Evolutionary conservation across 805 yeast species (phyloP).

Genomic region (Wickerhamiella kazuoi): DNA sequence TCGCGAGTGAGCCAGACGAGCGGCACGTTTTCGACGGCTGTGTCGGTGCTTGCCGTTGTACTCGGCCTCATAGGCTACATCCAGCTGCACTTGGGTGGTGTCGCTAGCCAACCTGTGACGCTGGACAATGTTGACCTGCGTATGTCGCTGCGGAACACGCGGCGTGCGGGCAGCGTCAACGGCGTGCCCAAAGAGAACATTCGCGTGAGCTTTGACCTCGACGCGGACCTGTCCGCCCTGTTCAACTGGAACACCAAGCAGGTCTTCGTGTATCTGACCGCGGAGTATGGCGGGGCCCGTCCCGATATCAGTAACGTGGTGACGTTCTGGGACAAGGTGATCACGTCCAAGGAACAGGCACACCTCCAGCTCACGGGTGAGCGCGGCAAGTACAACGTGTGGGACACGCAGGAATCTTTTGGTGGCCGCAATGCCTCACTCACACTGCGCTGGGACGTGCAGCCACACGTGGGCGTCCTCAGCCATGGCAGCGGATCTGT

Average conservation of each 20-base stretch:
- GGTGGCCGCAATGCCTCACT: slow-evolving; percentile 45
- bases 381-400: slow-evolving; percentile 64
- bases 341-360: slow-evolving; percentile 42
- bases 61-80: slow-evolving; percentile 16
- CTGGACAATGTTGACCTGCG: slow-evolving; percentile 9
- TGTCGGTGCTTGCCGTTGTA: slow-evolving; percentile 15
- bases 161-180: slow-evolving; percentile 47
- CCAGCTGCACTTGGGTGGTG: slow-evolving; percentile 16
- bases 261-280: slow-evolving; percentile 78
- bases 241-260: slow-evolving; percentile 97
- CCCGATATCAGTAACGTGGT: slow-evolving; percentile 35
- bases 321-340: slow-evolving; percentile 82
- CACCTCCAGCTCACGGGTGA: slow-evolving; percentile 31
- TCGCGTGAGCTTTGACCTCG: slow-evolving; percentile 52
- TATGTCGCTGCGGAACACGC: slow-evolving; percentile 17
- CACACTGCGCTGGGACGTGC: slow-evolving; percentile 75
- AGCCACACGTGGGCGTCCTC: slow-evolving; percentile 76
- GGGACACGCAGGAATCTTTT: slow-evolving; percentile 55
- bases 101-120: slow-evolving; percentile 10
- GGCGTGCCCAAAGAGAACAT: slow-evolving; percentile 64
- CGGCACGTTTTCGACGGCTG: slow-evolving; percentile 20
- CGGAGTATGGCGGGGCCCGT: slow-evolving; percentile 47
- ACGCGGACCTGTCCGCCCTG: slow-evolving; percentile 52
- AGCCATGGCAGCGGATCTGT: slow-evolving; percentile 39
- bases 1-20: slow-evolving; percentile 21